Base-by-base conservation (phyloP, 306 rosid species). In the Castanospermum australe region DNA sequence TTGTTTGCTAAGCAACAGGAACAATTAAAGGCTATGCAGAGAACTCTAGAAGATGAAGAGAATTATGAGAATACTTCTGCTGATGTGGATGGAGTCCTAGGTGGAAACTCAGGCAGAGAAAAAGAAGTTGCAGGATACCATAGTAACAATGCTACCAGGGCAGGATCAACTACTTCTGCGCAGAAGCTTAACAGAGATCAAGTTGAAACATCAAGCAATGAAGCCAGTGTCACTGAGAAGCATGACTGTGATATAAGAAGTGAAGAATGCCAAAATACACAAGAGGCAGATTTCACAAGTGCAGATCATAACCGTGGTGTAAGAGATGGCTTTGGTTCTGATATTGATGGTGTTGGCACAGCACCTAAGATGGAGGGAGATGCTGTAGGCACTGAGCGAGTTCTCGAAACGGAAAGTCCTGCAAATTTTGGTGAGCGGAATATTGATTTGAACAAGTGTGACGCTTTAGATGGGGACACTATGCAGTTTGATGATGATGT, bases 31-130 rank as follows among this genome's bases (percentile, higher is more conserved):
- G 65, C 93, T 54, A 91, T 89, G 93, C 93, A 86, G 78, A 89
- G 80, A 77, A 91, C 96, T 14, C 71, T 91, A 62, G 93, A 89
- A 83, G 96, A 89, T 56, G 90, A 91, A 79, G 96, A 91, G 79
- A 84, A 89, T 83, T 89, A 89, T 73, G 93, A 89, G 12, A 87
- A 91, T 36, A 83, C 88, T 61, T 91, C 89, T 62, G 45, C 79
- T 67, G 93, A 89, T 81, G 73, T 87, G 35, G 93, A 55, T 41
- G 81, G 64, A 56, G 56, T 69, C 63, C 41, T 57, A 20, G 74
- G 69, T 71, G 78, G 71, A 71, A 52, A 42, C 25, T 25, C 79
- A 22, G 80, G 70, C 47, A 50, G 62, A 74, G 79, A 25, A 47
- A 86, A 73, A 33, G 80, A 76, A 63, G 87, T 45, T 36, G 76